These are phyloP conservation scores for Dothideomycetes sp. DNA, from an alignment of 2,329 filamentous ascomycete species.

Conservation along the genomic window DNA sequence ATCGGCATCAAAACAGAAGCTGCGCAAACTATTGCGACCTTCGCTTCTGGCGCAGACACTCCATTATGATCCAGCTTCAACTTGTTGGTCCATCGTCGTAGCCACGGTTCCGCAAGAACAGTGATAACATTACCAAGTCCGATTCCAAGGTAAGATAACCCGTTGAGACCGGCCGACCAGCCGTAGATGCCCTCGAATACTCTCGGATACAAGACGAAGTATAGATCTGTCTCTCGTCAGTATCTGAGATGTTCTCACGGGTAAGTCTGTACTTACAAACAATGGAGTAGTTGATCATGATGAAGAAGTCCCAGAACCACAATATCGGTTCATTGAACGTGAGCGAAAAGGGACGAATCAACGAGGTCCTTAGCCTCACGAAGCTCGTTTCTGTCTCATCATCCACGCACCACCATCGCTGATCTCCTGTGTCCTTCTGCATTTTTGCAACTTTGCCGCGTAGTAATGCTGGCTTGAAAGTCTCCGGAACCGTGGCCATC, in stretches of 20 bases:
- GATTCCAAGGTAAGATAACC: conserved; percentile 38
- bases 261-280: conserved; percentile 27
- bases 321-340: conserved; percentile 36
- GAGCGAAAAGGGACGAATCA: conserved; percentile 33
- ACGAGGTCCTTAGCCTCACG: conserved; percentile 21
- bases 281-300: conserved; percentile 36
- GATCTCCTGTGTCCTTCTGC: conserved; percentile 55
- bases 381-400: conserved; percentile 47
- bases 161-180: conserved; percentile 33
- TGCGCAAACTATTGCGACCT: conserved; percentile 32
- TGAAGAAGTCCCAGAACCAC: conserved; percentile 34
- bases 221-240: conserved; percentile 2
- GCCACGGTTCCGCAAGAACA: conserved; percentile 19
- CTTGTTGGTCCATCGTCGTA: conserved; percentile 14
- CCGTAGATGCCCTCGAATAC: conserved; percentile 41
- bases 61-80: conserved; percentile 33
- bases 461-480: conserved; percentile 42
- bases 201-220: conserved; percentile 38
- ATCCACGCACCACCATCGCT: conserved; percentile 64
- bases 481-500: conserved; percentile 40
- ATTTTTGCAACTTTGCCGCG: conserved; percentile 49
- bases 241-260: no score
- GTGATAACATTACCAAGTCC: conserved; percentile 32
- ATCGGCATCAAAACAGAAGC: conserved; percentile 41
- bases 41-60: conserved; percentile 29